phyloP scores from a whole-genome alignment of 2,329 filamentous ascomycete species.

The Stemphylium beticola region DNA sequence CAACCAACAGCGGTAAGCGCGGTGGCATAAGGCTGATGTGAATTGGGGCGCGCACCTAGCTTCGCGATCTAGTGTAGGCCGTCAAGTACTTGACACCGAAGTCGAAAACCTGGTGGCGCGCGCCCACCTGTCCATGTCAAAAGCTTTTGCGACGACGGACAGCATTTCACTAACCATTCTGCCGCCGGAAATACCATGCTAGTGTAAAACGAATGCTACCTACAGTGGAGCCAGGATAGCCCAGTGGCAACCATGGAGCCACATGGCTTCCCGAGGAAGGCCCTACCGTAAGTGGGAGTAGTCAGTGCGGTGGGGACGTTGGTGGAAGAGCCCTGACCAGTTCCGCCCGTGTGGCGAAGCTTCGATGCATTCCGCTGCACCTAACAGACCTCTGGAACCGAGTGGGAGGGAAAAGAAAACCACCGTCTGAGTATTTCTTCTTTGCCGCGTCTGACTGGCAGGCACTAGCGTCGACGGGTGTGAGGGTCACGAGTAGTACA shows the following conservation, averaged over 20 bases:
- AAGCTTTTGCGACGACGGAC: too few species aligned
- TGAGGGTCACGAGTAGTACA: slow-evolving; percentile 31
- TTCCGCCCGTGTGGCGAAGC: slow-evolving; percentile 37
- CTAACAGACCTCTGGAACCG: slow-evolving; percentile 26
- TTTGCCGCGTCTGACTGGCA: slow-evolving; percentile 33
- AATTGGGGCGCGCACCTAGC: slow-evolving; percentile 19
- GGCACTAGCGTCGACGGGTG: slow-evolving; percentile 21
- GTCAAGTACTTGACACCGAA: slow-evolving; percentile 8
- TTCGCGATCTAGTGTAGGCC: slow-evolving; percentile 13
- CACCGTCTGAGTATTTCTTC: slow-evolving; percentile 20
- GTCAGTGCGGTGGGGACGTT: slow-evolving; percentile 6
- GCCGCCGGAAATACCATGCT: not conserved
- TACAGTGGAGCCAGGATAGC: not conserved
- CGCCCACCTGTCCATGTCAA: not conserved
- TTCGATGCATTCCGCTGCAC: slow-evolving; percentile 28
- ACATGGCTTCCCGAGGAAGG: slow-evolving; percentile 5
- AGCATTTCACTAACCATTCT: not conserved
- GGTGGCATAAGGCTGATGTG: slow-evolving; percentile 33
- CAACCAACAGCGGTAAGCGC: slow-evolving; percentile 15
- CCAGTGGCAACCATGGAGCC: slow-evolving; percentile 5
- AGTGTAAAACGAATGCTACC: not conserved
- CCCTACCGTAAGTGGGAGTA: slow-evolving; percentile 11
- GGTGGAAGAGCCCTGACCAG: slow-evolving; percentile 12
- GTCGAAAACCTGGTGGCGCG: slow-evolving; percentile 8
- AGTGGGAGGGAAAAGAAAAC: slow-evolving; percentile 24